These are phyloP conservation scores for Exutisphaerella laricina DNA, from an alignment of 2,329 filamentous ascomycete species.

Conservation along the genomic window DNA sequence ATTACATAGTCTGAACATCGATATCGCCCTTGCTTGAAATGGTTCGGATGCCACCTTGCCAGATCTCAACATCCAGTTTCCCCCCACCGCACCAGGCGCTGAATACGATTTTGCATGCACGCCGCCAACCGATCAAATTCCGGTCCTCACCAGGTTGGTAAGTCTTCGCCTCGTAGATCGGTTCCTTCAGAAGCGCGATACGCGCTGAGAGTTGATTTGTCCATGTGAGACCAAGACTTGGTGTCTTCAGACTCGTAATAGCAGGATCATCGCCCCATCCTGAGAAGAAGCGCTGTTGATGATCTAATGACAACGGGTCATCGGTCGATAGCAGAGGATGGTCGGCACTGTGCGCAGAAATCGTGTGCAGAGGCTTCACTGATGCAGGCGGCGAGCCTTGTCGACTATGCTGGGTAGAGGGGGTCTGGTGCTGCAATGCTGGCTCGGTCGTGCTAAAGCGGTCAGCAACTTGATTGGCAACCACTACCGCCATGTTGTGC, in stretches of 20 bases:
- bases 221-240: constrained; percentile 83
- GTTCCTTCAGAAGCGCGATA: constrained; percentile 71
- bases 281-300: constrained; percentile 92
- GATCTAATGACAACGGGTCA: constrained; percentile 66
- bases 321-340: constrained; percentile 37
- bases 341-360: constrained; percentile 10
- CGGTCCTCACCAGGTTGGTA: constrained; percentile 39
- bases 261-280: constrained; percentile 71
- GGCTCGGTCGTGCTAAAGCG: constrained; percentile 52
- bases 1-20: too few relatives aligned
- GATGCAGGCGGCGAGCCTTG: constrained; percentile 18
- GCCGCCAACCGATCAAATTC: constrained; percentile 56
- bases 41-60: constrained; percentile 51
- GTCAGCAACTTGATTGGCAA: constrained; percentile 93
- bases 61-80: constrained; percentile 70
- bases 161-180: constrained; percentile 42
- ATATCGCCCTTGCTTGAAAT: too few relatives aligned
- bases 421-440: constrained; percentile 4
- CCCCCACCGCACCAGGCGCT: constrained; percentile 63
- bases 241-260: constrained; percentile 63
- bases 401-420: constrained; percentile 18
- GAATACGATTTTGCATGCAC: constrained; percentile 87
- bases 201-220: constrained; percentile 80
- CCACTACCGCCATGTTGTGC: constrained; percentile 75
- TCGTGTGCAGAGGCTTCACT: neutral